Conservation (phyloP, 2,329 filamentous ascomycete genomes). For the Fusarium clavum region DNA sequence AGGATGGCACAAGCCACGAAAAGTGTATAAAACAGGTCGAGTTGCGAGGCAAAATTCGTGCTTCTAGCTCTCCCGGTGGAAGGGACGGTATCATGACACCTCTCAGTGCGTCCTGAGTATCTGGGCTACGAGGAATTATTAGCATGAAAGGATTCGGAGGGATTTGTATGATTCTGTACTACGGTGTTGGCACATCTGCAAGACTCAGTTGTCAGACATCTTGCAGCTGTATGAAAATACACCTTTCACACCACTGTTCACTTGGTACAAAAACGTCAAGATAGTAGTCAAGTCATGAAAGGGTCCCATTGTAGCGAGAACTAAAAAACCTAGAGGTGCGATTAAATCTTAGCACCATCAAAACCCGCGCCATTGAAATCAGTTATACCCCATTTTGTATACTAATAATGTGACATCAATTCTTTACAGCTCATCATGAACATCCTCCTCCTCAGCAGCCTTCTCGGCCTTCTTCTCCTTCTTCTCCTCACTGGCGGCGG, state of each 20-base stretch:
- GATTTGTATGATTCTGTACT: conserved; percentile 30
- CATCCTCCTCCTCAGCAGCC: conserved; percentile 58
- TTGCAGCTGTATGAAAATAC: not conserved
- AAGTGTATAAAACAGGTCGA: conserved; percentile 38
- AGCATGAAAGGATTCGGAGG: conserved; percentile 7
- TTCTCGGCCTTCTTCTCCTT: conserved; percentile 57
- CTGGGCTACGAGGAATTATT: conserved; percentile 4
- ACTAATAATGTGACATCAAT: conserved; percentile 45
- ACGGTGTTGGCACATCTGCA: conserved; percentile 26
- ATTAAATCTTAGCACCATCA: conserved; percentile 44
- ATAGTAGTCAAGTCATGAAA: conserved; percentile 39
- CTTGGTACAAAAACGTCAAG: conserved; percentile 1
- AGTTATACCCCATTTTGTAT: conserved; percentile 48
- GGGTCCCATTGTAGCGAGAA: conserved; percentile 45
- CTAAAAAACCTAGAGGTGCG: conserved; percentile 46
- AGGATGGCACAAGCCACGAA: conserved; percentile 5
- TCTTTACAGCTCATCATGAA: conserved; percentile 82
- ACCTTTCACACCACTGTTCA: not conserved
- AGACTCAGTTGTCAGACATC: conserved; percentile 8
- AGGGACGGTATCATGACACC: conserved; percentile 23
- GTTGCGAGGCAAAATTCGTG: conserved; percentile 6
- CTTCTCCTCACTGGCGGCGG: conserved; percentile 65
- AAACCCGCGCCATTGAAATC: conserved; percentile 52
- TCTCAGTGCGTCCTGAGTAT: conserved; percentile 14
- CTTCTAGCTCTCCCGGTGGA: conserved; percentile 10